Base-by-base conservation (phyloP, 495 filamentous ascomycete species). In the Xylaria palmicola region DNA sequence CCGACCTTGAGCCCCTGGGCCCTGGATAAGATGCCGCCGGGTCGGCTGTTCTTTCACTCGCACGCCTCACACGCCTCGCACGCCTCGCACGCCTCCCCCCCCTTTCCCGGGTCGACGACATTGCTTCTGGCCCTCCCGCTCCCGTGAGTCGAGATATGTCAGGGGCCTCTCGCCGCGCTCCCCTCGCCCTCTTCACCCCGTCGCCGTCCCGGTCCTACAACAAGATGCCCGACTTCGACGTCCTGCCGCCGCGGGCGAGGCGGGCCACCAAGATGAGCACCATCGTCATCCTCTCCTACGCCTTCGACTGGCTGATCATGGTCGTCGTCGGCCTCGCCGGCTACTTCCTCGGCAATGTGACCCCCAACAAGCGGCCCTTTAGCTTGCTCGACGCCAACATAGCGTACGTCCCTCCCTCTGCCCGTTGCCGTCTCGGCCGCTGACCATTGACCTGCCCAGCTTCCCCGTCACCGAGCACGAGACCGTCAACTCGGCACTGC, bases 391-490 rank as follows among this genome's bases (percentile, higher is more conserved):
- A 85, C 48, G 70, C 67, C 50, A 74, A 80, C 55, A 77, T 75
- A 40, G 74, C 75, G 74, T 81, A 71, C 43, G 79, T 72, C 3
- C 15, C 47, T n/a, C 43, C 43, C 26, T 13, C 56, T 61, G 44
- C 2, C 34, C 3, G 22, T 39, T 1, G n/a, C n/a, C 15, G 9
- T 15, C 30, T 58, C 43, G 13, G n/a, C 22, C 32, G 30, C 30
- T 49, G 13, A 34, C 22, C 26, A 66, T 71, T 74, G 26, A 75
- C 83, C 39, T 77, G 83, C 62, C 82, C 52, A 81, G 79, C 29
- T 95, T 92, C 60, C 91, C 91, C 10, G 91, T 84, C 64, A 88
- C 88, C 59, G 81, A 77, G 0, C 77, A 90, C 24, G 90, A 95
- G 72, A 89, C 88, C 12, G 85, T 95, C 20, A 82, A 85, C 0